These are phyloP conservation scores for Aspergillus baeticus DNA, from an alignment of 495 filamentous ascomycete species.

Conservation along the genomic window DNA sequence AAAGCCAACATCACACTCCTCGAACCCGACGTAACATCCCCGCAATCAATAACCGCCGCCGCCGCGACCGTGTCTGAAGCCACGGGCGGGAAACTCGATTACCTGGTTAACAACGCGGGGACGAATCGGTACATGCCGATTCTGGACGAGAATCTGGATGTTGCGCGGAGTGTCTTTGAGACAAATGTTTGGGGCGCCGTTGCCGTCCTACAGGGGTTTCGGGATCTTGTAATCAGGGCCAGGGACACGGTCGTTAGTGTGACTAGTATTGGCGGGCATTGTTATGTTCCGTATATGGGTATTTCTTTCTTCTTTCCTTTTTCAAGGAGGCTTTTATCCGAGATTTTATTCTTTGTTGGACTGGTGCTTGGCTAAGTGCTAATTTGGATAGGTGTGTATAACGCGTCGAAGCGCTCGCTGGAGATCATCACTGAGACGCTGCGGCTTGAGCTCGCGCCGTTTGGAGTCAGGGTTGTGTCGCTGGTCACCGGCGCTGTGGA, in stretches of 20 bases:
- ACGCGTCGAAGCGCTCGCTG: conserved; percentile 54
- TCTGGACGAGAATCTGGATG: conserved; percentile 49
- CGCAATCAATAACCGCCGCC: conserved; percentile 16
- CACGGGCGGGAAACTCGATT: conserved; percentile 59
- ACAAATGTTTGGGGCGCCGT: conserved; percentile 62
- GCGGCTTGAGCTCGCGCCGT: conserved; percentile 53
- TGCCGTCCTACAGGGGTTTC: conserved; percentile 54
- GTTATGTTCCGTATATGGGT: conserved; percentile 39
- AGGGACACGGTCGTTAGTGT: conserved; percentile 57
- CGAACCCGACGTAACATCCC: no score
- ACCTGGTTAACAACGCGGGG: conserved; percentile 68
- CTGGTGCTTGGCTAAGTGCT: no score
- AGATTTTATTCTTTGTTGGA: no score
- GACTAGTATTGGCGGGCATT: conserved; percentile 52
- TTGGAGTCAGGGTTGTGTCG: conserved; percentile 25
- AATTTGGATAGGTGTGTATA: conserved; percentile 32
- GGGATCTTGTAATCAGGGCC: conserved; percentile 48
- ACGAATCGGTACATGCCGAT: conserved; percentile 49
- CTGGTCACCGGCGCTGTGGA: conserved; percentile 24
- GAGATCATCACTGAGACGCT: conserved; percentile 43
- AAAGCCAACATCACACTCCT: no score
- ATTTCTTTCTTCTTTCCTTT: neutral
- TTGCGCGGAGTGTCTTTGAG: conserved; percentile 56
- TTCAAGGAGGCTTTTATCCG: neutral
- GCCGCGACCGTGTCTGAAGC: conserved; percentile 50